These are phyloP conservation scores for Sicyos edulis DNA, from an alignment of 306 rosid species.

Conservation along the genomic window DNA sequence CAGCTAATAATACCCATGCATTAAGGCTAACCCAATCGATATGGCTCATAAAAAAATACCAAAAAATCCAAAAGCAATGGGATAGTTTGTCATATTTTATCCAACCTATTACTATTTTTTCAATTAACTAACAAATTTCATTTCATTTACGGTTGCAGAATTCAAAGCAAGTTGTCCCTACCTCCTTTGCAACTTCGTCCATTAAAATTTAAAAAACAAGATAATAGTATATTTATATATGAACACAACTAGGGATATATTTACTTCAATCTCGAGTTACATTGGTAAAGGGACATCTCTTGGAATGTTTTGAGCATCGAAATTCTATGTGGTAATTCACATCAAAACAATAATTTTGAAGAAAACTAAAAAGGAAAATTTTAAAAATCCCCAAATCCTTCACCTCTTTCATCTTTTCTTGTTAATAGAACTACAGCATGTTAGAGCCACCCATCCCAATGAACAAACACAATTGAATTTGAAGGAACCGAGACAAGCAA, in stretches of 20 bases:
- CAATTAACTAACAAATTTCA: not conserved
- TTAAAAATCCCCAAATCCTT: too few species aligned
- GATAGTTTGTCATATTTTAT: not conserved
- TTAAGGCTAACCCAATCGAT: not conserved
- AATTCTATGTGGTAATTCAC: too few species aligned
- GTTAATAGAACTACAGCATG: not conserved
- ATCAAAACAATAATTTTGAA: too few species aligned
- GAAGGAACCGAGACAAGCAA: too few species aligned
- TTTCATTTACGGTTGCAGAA: not conserved
- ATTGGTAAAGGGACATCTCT: not conserved
- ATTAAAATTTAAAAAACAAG: not conserved
- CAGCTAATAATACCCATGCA: not conserved
- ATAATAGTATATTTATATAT: not conserved
- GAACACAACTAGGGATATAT: not conserved
- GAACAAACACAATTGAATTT: too few species aligned
- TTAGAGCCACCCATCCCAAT: slow-evolving; percentile 7
- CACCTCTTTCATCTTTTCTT: not conserved
- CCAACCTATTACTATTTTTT: not conserved
- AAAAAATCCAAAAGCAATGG: not conserved
- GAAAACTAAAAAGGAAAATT: too few species aligned
- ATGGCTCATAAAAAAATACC: not conserved
- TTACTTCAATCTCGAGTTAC: slow-evolving; percentile 1
- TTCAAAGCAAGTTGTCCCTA: not conserved
- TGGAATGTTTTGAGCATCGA: not conserved
- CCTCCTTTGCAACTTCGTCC: not conserved